phyloP scores from a whole-genome alignment of 495 filamentous ascomycete species.

The Xylaria intraflava region DNA sequence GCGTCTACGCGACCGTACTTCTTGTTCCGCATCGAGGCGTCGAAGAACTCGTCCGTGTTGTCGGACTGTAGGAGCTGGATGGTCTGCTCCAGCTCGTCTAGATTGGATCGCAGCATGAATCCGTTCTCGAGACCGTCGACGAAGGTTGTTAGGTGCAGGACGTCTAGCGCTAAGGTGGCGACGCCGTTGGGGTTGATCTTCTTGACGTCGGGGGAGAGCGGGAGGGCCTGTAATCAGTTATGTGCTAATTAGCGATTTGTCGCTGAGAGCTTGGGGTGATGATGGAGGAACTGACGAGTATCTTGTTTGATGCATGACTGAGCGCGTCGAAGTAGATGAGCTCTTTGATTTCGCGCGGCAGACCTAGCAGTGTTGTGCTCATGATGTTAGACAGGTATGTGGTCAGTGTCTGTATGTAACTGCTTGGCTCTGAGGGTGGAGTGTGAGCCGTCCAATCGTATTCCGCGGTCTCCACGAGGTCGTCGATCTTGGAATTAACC shows the following conservation, averaged over 20 bases:
- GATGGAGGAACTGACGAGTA: constrained; percentile 53
- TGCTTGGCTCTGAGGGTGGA: constrained; percentile 63
- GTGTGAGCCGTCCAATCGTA: constrained; percentile 83
- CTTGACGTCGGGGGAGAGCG: constrained; percentile 70
- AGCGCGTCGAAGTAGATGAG: constrained; percentile 97
- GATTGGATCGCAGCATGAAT: constrained; percentile 70
- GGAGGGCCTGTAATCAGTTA: constrained; percentile 52
- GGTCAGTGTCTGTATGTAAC: constrained; percentile 91
- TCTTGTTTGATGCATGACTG: constrained; percentile 79
- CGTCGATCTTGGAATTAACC: constrained; percentile 97
- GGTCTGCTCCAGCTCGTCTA: constrained; percentile 91
- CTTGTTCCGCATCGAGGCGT: constrained; percentile 75
- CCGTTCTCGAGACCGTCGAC: constrained; percentile 73
- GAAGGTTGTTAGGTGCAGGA: constrained; percentile 73
- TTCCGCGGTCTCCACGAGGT: constrained; percentile 91
- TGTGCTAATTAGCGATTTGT: constrained; percentile 2
- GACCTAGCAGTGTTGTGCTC: constrained; percentile 82
- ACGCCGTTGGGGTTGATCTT: constrained; percentile 85
- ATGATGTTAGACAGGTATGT: constrained; percentile 94
- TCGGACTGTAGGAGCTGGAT: constrained; percentile 77
- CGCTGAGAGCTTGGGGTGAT: background rate
- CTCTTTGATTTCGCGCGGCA: constrained; percentile 92
- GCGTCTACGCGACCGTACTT: constrained; percentile 92
- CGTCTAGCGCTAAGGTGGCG: constrained; percentile 70
- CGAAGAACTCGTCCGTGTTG: constrained; percentile 90